A percentile compares a stretch with the other conserved stretches of the same genome.
Conservation (phyloP, 2,329 filamentous ascomycete species). For the Claviceps humidiphila region DNA sequence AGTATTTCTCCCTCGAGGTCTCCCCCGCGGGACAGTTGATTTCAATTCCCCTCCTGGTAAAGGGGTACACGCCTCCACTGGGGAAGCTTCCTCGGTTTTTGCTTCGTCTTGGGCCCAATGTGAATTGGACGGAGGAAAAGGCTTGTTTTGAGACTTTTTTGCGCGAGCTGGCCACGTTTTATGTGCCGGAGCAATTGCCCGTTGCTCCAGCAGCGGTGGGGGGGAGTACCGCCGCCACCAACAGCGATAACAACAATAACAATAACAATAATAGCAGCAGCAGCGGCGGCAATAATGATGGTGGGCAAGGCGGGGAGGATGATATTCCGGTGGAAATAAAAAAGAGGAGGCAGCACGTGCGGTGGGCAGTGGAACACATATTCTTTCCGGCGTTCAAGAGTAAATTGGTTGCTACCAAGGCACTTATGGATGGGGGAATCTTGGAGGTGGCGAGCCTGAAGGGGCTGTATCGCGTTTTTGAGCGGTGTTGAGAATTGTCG, state of each 20-base stretch:
- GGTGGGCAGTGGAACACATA: constrained; percentile 65
- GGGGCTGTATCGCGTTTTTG: constrained; percentile 86
- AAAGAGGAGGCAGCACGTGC: constrained; percentile 54
- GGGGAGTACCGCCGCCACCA: too few relatives aligned
- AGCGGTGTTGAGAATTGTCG: constrained; percentile 54
- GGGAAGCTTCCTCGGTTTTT: constrained; percentile 83
- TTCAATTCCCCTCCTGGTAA: constrained; percentile 71
- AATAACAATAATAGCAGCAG: neutral
- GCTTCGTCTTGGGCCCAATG: constrained; percentile 72
- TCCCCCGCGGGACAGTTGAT: constrained; percentile 63
- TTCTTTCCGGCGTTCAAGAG: constrained; percentile 84
- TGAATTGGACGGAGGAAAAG: constrained; percentile 78
- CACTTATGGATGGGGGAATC: constrained; percentile 59
- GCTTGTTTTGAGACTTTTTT: constrained; percentile 75
- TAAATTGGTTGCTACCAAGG: constrained; percentile 67
- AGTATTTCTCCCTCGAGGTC: constrained; percentile 86
- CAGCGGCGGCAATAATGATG: neutral
- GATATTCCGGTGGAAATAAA: constrained; percentile 35
- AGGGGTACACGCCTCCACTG: constrained; percentile 75
- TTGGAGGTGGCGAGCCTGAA: constrained; percentile 86
- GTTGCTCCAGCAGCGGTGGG: constrained; percentile 18
- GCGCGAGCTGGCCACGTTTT: constrained; percentile 77
- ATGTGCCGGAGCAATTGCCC: constrained; percentile 77
- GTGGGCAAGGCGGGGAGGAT: constrained; percentile 18
- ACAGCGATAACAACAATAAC: constrained; percentile 4